Percentiles rank a stretch among this genome's conserved stretches.
Conservation (phyloP, 2,329 filamentous ascomycete species). For the Neonectria faginata region DNA sequence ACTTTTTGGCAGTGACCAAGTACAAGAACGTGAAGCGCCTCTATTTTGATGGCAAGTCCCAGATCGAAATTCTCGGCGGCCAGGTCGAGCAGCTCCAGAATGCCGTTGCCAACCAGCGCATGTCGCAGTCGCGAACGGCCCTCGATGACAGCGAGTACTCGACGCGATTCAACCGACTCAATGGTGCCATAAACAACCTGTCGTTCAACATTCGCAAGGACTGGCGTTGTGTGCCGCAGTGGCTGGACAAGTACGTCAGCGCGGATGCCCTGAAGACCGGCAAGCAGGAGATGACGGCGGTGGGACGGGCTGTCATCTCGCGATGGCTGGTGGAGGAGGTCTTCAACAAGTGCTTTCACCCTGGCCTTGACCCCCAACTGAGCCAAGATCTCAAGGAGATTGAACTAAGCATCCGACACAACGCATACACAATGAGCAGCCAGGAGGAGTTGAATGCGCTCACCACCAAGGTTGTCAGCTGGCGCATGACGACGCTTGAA, state of each 20-base stretch:
- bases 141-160: slow-evolving; percentile 96
- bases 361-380: slow-evolving; percentile 80
- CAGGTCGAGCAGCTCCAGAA: slow-evolving; percentile 97
- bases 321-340: slow-evolving; percentile 92
- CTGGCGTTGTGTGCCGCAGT: slow-evolving; percentile 84
- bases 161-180: slow-evolving; percentile 88
- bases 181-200: slow-evolving; percentile 93
- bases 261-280: slow-evolving; percentile 86
- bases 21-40: slow-evolving; percentile 98
- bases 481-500: slow-evolving; percentile 93
- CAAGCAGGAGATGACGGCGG: slow-evolving; percentile 97
- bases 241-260: slow-evolving; percentile 85
- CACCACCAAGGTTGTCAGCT: slow-evolving; percentile 87
- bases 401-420: slow-evolving; percentile 86
- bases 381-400: slow-evolving; percentile 86
- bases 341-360: slow-evolving; percentile 93
- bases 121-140: slow-evolving; percentile 93
- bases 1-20: slow-evolving; percentile 76
- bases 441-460: slow-evolving; percentile 91
- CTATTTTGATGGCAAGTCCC: slow-evolving; percentile 94
- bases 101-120: slow-evolving; percentile 93
- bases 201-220: slow-evolving; percentile 97
- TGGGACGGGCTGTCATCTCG: slow-evolving; percentile 88
- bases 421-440: slow-evolving; percentile 78
- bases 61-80: slow-evolving; percentile 87